Evolutionary conservation across 2,329 filamentous ascomycete genomes (phyloP).

Genomic region (Niveomyces coronatus): DNA sequence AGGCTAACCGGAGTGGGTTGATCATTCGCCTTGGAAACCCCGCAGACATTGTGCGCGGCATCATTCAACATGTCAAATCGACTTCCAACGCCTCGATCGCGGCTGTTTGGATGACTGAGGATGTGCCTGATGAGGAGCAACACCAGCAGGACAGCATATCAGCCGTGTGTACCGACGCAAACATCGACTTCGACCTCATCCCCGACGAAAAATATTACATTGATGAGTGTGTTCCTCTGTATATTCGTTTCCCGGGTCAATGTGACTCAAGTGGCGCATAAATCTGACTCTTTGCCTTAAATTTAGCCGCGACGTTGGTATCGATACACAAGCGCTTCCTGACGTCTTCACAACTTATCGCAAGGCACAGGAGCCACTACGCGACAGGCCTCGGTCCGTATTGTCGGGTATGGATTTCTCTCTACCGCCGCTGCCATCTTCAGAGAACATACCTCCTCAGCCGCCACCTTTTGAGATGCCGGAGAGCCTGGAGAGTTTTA

Average conservation of each 20-base stretch:
- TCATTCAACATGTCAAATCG: conserved; percentile 40
- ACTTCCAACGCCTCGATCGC: conserved; percentile 33
- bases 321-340: conserved; percentile 51
- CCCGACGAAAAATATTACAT: conserved; percentile 69
- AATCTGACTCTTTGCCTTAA: not conserved
- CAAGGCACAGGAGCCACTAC: conserved; percentile 62
- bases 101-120: conserved; percentile 64
- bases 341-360: conserved; percentile 69
- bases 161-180: conserved; percentile 38
- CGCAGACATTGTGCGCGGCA: conserved; percentile 45
- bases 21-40: conserved; percentile 52
- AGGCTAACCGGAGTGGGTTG: conserved; percentile 49
- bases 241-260: not conserved
- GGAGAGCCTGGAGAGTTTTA: conserved; percentile 38
- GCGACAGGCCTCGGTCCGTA: conserved; percentile 48
- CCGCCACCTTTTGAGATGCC: conserved; percentile 54
- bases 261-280: not conserved
- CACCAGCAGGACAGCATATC: conserved; percentile 49
- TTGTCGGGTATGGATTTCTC: conserved; percentile 40
- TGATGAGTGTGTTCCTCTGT: conserved; percentile 55
- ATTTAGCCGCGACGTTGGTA: conserved; percentile 53
- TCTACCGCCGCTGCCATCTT: conserved; percentile 48
- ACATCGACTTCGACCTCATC: conserved; percentile 54
- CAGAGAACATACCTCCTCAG: conserved; percentile 44
- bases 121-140: conserved; percentile 60